Conservation (phyloP, 768 basidiomycete genomes). For the Artomyces pyxidatus region DNA sequence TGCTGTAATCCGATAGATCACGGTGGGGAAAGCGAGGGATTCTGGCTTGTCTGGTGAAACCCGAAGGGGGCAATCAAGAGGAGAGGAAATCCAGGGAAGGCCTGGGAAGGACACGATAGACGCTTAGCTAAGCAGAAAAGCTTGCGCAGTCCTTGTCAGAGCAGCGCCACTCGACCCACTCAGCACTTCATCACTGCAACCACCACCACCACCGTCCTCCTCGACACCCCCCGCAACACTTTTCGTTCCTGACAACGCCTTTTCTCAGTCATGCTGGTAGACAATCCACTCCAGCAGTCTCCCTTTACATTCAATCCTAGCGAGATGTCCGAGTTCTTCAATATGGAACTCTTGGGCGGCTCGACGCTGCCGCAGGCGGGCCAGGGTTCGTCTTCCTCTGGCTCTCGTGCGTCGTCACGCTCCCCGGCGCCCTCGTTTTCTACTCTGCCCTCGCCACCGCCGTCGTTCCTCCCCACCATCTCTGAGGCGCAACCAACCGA, state of each 20-base stretch:
- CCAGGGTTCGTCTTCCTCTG: constrained; percentile 8
- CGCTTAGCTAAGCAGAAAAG: too few species aligned
- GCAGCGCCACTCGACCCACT: too few species aligned
- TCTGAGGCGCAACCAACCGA: constrained; percentile 10
- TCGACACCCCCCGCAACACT: background rate
- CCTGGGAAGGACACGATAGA: too few species aligned
- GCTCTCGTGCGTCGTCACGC: constrained; percentile 15
- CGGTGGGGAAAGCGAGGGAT: too few species aligned
- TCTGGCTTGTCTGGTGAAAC: too few species aligned
- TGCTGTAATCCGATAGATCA: too few species aligned
- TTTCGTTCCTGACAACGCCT: background rate
- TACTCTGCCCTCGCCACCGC: constrained; percentile 7
- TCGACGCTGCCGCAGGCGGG: background rate
- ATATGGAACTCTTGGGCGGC: constrained; percentile 12
- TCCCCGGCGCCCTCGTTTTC: constrained; percentile 14
- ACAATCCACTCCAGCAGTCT: constrained; percentile 6
- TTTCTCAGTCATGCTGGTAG: constrained; percentile 7
- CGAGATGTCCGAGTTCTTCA: constrained; percentile 16
- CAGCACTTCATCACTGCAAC: too few species aligned
- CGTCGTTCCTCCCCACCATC: constrained; percentile 15
- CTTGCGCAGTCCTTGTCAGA: too few species aligned
- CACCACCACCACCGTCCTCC: too few species aligned
- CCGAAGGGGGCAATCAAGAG: too few species aligned
- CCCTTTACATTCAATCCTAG: constrained; percentile 1
- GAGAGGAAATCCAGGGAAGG: too few species aligned